A percentile compares a stretch with the other conserved stretches of the same genome.
Conservation (phyloP, 805 yeast species). For the Saturnispora halmiae region DNA sequence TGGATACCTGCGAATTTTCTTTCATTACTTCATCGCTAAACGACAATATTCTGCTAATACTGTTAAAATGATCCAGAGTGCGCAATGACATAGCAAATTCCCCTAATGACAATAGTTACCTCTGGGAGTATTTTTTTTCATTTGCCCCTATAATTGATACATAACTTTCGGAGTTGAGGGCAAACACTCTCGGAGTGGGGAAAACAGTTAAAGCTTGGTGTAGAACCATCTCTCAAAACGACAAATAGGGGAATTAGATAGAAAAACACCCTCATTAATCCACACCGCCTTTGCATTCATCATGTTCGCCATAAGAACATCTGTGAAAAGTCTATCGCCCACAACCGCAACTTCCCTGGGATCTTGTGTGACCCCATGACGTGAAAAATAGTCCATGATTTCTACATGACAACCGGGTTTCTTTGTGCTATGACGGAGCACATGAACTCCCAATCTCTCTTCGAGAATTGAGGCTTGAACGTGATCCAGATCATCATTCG, state of each 20-base stretch:
- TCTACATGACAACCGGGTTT: conserved; percentile 77
- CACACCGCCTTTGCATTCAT: conserved; percentile 86
- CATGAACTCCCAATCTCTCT: conserved; percentile 54
- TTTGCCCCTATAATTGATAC: no score
- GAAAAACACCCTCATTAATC: conserved; percentile 68
- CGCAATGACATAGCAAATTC: background rate
- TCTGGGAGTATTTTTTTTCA: no score
- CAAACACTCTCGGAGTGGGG: no score
- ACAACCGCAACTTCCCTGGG: conserved; percentile 71
- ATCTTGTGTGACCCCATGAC: conserved; percentile 34
- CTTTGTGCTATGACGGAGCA: conserved; percentile 62
- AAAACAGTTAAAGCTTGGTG: background rate
- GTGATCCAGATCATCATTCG: conserved; percentile 57
- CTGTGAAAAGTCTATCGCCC: conserved; percentile 90
- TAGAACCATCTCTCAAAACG: conserved; percentile 39
- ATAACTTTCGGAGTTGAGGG: background rate
- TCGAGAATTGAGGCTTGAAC: conserved; percentile 57
- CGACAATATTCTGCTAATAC: background rate
- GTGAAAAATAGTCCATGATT: conserved; percentile 48
- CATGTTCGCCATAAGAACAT: conserved; percentile 85
- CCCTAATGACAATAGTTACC: no score
- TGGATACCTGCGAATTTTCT: no score
- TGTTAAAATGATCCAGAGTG: background rate
- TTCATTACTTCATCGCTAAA: background rate
- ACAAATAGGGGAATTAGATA: conserved; percentile 43